These are phyloP conservation scores for Aegle marmelos DNA, from an alignment of 345 rosid species.

Conservation along the genomic window DNA sequence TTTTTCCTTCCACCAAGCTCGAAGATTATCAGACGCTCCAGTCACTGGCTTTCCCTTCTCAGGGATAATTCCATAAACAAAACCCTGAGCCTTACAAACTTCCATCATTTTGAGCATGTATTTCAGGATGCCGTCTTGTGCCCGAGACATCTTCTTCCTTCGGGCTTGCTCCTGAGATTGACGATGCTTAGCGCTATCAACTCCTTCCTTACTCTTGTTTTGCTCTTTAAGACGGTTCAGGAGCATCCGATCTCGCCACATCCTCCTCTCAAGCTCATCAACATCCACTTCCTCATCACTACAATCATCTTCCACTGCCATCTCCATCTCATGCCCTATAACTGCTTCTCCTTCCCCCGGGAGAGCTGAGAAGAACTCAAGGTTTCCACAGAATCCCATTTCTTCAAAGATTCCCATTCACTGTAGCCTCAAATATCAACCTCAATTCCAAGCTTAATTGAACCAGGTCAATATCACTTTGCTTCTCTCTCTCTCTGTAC, in stretches of 20 bases:
- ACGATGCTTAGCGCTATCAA: conserved; percentile 47
- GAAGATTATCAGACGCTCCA: conserved; percentile 78
- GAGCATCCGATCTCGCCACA: conserved; percentile 77
- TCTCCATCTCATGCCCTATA: conserved; percentile 41
- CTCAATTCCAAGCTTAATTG: not conserved
- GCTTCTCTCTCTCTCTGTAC: not conserved
- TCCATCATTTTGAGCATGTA: conserved; percentile 93
- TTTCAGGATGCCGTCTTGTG: conserved; percentile 77
- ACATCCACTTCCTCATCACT: conserved; percentile 67
- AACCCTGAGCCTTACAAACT: conserved; percentile 85
- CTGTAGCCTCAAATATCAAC: not conserved
- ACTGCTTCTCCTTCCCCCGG: conserved; percentile 38
- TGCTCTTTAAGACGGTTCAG: conserved; percentile 60
- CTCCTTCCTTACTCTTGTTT: conserved; percentile 43
- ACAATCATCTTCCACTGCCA: conserved; percentile 48
- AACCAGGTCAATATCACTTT: not conserved
- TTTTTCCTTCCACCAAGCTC: conserved; percentile 92
- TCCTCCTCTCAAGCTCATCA: conserved; percentile 72
- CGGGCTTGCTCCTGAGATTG: conserved; percentile 81
- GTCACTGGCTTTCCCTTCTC: conserved; percentile 88
- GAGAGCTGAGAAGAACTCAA: conserved; percentile 44
- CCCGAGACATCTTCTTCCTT: conserved; percentile 89
- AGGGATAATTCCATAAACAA: conserved; percentile 80
- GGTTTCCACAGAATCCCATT: conserved; percentile 53
- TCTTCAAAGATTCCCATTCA: conserved; percentile 52